Base-by-base conservation (phyloP, 2,329 filamentous ascomycete species). In the Cladophialophora bantiana region DNA sequence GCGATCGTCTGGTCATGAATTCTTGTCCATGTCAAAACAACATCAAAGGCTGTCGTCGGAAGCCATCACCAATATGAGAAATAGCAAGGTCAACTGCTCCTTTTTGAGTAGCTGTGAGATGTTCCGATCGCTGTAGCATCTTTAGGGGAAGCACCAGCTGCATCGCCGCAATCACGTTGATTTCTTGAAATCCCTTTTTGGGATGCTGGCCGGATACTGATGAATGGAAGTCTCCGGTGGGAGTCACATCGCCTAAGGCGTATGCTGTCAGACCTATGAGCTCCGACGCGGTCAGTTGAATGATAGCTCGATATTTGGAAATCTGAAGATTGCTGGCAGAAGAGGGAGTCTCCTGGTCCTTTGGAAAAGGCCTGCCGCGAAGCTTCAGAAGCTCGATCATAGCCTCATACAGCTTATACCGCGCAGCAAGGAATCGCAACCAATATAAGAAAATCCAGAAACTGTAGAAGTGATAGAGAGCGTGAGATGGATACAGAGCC, bases 111-210 rank as follows among this genome's bases (percentile, higher is more conserved):
- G 65, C 66, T 15, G 68, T 70, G 34, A 65, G 56, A 59, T 72
- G 67, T 52, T 68, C 57, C 4, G 68, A 71, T 42, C 71, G 38
- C 40, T 69, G 68, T 45, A 71, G 59, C 60, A 70, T 68, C 59
- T 73, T 73, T 36, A 73, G 64, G 20, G 71, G 70, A 15, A 73
- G 69, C 10, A 72, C 70, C 42, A 73, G 60, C 57, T 73, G 71
- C 71, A 72, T 71, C 9, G 71, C 68, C 18, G 70, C 70, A 26
- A 73, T 65, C 5, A 70, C 71, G 42, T 72, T 72, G 59, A 73
- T 67, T 56, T 71, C 70, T 53, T 67, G 64, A 35, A 67, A 65
- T 7, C 70, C 64, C 31, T 53, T 52, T 15, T 54, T 32, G 12
- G 71, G 65, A 45, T 68, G 55, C 3, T 26, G 61, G 7, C 59